Evolutionary conservation across 257 asterid species (phyloP), one percentile per base, ranked within the genome.

Genomic region (Rubia yunnanensis): DNA sequence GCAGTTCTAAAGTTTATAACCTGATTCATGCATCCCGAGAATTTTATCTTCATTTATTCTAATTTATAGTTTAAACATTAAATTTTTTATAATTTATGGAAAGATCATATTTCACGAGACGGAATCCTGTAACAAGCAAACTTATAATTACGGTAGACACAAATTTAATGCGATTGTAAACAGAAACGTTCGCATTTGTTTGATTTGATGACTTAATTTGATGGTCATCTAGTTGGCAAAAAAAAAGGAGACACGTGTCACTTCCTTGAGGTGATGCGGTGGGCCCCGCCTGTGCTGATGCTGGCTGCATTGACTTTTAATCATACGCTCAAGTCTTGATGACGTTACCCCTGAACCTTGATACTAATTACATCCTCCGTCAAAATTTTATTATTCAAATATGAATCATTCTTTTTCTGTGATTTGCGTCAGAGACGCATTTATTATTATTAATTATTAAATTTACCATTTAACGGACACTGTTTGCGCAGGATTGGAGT

Each of bases 161-260:
- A n/a, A n/a, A n/a, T n/a, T n/a, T n/a, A n/a, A n/a, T n/a, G n/a
- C n/a, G n/a, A n/a, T n/a, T n/a, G n/a, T n/a, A n/a, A n/a, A n/a
- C n/a, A n/a, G n/a, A n/a, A n/a, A n/a, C n/a, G n/a, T n/a, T n/a
- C n/a, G 27, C 39, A 48, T 58, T 46, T 31, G 35, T 46, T 57
- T 69, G 49, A 60, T 38, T 34, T 57, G 66, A 22, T 65, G 10
- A 11, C 10, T 24, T 48, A 17, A 50, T 7, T n/a, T 13, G 67
- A 71, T 78, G 72, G 84, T 86, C 87, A 84, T 84, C 80, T 69
- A 72, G 74, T 54, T 59, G 67, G 27, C 10, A 13, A 20, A 20
- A 26, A 20, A 3, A 2, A 48, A 18, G 54, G 3, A 18, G 24
- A 50, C 57, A 22, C 73, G 68, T 63, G 89, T 82, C 86, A 62